Base-by-base conservation (phyloP, 768 basidiomycete genomes). In the Suillus americanus region DNA sequence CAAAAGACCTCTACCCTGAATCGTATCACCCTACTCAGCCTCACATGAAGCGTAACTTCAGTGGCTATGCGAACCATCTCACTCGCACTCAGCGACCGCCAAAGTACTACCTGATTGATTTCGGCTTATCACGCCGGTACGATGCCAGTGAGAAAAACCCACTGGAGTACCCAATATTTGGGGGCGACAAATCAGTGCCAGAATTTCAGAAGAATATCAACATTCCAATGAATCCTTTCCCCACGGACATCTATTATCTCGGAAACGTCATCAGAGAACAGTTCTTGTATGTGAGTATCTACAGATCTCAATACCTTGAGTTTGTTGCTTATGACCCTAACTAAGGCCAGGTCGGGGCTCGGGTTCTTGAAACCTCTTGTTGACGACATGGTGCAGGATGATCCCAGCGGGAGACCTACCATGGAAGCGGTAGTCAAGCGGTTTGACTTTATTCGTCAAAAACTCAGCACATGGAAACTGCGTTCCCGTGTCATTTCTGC, bases 401-500 rank as follows among this genome's bases (percentile, higher is more conserved):
- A 81, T 38, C 80, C 80, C 0, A 28, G 64, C 0, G 72, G 76
- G 59, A 74, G 80, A n/a, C 80, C 80, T 0, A 78, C 67, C 0
- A 80, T 79, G 59, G 75, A 80, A n/a, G 67, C 76, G 35, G 78
- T 78, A 3, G 74, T 80, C 0, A 7, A 46, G 0, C 73, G 74
- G 0, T 78, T 80, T 54, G 61, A 66, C 3, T 54, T 7, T 2
- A 70, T 77, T 23, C n/a, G 61, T 6, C 57, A 62, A 12, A 33
- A 59, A 5, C 69, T 79, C 13, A 69, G 67, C 25, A 51, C 5
- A 2, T 67, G 67, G 67, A 74, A 71, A 53, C 61, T 79, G 6
- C 73, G 79, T 13, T 77, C 78, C 3, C 74, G 75, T 1, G 41
- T 70, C 4, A 55, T 63, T 25, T n/a, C n/a, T 23, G 60, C 18